These are phyloP conservation scores for Rhexocercosporidium sp. DNA, from an alignment of 2,329 filamentous ascomycete species.

Conservation along the genomic window DNA sequence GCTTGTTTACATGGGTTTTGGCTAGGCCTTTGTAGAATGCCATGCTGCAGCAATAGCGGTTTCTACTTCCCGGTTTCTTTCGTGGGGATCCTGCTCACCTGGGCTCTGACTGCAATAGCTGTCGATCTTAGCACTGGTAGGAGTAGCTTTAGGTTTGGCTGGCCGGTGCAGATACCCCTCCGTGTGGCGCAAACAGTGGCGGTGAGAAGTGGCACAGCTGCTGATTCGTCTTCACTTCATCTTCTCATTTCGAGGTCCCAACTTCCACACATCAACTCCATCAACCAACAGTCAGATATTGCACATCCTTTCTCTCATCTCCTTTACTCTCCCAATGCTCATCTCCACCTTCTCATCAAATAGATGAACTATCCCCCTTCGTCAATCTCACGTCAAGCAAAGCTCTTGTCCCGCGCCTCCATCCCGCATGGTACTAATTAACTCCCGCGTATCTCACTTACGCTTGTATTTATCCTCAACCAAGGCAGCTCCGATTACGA, in stretches of 20 bases:
- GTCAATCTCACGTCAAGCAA: background rate
- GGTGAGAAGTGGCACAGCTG: constrained; percentile 3
- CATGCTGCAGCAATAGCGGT: background rate
- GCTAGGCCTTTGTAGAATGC: background rate
- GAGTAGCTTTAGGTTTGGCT: background rate
- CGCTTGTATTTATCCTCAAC: constrained; percentile 4
- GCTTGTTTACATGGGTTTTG: no score
- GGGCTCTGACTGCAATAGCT: no score
- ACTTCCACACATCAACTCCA: background rate
- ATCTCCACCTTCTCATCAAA: background rate
- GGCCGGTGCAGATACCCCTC: background rate
- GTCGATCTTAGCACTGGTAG: background rate
- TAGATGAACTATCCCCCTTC: background rate
- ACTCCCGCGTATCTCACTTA: constrained; percentile 10
- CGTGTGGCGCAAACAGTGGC: background rate
- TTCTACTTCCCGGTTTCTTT: background rate
- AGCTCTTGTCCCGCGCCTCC: constrained; percentile 6
- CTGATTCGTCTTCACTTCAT: no score
- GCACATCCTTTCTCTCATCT: background rate
- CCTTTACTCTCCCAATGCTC: background rate
- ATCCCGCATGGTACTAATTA: constrained; percentile 1
- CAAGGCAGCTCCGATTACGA: background rate
- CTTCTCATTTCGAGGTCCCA: background rate
- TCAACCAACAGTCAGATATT: background rate
- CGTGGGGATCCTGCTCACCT: background rate